Evolutionary conservation across 2,329 filamentous ascomycete genomes (phyloP).

Genomic region (Acrodontium crateriforme): DNA sequence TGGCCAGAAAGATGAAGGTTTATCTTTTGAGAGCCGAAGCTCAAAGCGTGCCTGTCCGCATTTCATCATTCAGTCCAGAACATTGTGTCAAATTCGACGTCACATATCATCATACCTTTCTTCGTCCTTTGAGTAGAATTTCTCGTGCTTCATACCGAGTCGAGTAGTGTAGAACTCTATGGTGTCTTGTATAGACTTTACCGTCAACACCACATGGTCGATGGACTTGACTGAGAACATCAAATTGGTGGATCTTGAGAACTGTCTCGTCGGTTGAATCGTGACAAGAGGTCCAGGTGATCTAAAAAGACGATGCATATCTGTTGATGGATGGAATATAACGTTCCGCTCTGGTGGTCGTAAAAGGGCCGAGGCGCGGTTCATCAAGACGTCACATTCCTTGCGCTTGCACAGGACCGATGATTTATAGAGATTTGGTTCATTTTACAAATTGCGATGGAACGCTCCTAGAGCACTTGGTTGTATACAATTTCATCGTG

Average conservation of each 20-base stretch:
- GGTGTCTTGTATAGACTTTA: conserved; percentile 35
- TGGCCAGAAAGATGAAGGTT: conserved; percentile 45
- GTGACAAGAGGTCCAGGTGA: too few relatives aligned
- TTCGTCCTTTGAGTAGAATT: conserved; percentile 30
- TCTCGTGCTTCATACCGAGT: conserved; percentile 44
- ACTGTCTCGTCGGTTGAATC: too few relatives aligned
- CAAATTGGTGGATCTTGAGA: conserved; percentile 11
- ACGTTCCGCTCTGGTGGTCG: too few relatives aligned
- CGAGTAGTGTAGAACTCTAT: conserved; percentile 41
- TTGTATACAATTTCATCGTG: too few relatives aligned
- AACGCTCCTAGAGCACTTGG: too few relatives aligned
- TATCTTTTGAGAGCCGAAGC: conserved; percentile 47
- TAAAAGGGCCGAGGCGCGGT: too few relatives aligned
- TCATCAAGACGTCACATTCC: too few relatives aligned
- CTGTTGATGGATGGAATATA: too few relatives aligned
- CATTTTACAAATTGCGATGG: too few relatives aligned
- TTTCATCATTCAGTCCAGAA: conserved; percentile 16
- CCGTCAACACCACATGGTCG: conserved; percentile 49
- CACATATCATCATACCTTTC: conserved; percentile 9
- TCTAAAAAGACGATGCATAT: too few relatives aligned
- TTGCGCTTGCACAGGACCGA: too few relatives aligned
- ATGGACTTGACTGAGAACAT: conserved; percentile 28
- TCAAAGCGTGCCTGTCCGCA: conserved; percentile 35
- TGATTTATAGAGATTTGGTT: too few relatives aligned
- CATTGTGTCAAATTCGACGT: neutral